phyloP scores from a whole-genome alignment of 495 filamentous ascomycete species.

The Trichocladium antarcticum region DNA sequence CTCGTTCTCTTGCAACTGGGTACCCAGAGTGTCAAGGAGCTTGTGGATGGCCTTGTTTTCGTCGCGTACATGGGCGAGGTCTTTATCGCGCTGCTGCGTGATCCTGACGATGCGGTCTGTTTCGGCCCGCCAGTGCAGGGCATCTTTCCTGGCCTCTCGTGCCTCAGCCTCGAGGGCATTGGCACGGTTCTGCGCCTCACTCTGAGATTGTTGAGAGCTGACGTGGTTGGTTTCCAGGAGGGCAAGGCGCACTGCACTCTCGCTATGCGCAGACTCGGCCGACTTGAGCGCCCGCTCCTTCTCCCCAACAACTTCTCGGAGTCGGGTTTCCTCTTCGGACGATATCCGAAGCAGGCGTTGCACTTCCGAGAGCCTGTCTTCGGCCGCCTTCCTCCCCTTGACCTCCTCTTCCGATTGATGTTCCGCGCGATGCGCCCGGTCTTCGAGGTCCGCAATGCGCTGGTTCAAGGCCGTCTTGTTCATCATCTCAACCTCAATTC shows the following conservation, averaged over 20 bases:
- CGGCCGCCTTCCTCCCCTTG: slow-evolving; percentile 51
- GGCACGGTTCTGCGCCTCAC: slow-evolving; percentile 47
- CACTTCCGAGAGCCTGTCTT: slow-evolving; percentile 61
- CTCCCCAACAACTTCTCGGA: slow-evolving; percentile 58
- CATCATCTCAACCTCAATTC: slow-evolving; percentile 43
- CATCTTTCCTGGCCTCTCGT: slow-evolving; percentile 39
- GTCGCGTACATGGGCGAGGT: slow-evolving; percentile 30
- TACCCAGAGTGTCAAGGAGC: slow-evolving; percentile 54
- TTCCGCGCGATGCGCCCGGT: slow-evolving; percentile 34
- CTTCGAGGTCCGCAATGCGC: slow-evolving; percentile 39
- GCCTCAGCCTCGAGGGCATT: slow-evolving; percentile 39
- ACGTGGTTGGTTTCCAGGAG: slow-evolving; percentile 53
- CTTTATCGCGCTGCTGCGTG: slow-evolving; percentile 31
- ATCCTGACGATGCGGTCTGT: slow-evolving; percentile 34
- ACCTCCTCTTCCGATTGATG: slow-evolving; percentile 45
- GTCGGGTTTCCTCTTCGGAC: slow-evolving; percentile 58
- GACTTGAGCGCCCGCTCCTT: slow-evolving; percentile 41
- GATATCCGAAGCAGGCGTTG: slow-evolving; percentile 56
- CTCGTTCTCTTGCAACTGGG: slow-evolving; percentile 76
- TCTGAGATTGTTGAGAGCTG: slow-evolving; percentile 52
- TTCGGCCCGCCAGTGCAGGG: slow-evolving; percentile 40
- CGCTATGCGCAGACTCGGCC: slow-evolving; percentile 37
- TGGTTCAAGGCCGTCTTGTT: slow-evolving; percentile 38
- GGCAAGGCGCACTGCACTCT: slow-evolving; percentile 48
- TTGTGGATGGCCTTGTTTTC: slow-evolving; percentile 47